These are phyloP conservation scores for Diutina mesorugosa DNA, from an alignment of 1,139 yeast species.

Conservation along the genomic window DNA sequence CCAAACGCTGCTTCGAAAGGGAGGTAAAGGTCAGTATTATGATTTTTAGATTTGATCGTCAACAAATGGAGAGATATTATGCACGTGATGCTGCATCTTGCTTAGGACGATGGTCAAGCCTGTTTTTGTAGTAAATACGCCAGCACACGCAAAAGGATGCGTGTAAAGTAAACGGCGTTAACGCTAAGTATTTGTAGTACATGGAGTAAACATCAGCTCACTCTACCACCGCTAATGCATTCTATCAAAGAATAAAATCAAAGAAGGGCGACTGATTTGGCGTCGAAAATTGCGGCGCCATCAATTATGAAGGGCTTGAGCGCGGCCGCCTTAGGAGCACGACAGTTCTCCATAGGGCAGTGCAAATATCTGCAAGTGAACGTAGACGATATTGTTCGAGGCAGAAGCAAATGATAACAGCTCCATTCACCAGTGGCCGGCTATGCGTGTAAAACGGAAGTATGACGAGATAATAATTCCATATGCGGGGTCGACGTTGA, in stretches of 20 bases:
- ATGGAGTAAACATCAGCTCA: neutral
- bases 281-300: too few species aligned
- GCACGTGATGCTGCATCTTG: neutral
- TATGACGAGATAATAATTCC: neutral
- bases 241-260: too few species aligned
- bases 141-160: neutral
- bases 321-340: too few species aligned
- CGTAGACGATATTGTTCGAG: neutral
- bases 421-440: neutral
- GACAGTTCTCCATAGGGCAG: neutral
- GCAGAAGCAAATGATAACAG: neutral
- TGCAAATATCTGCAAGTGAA: neutral
- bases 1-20: slow-evolving; percentile 5
- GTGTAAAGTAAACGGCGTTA: neutral
- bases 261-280: too few species aligned
- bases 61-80: too few species aligned
- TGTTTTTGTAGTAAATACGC: neutral
- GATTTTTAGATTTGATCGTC: neutral
- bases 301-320: too few species aligned
- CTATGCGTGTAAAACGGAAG: neutral
- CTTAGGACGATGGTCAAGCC: neutral
- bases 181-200: neutral
- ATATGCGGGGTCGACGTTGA: neutral
- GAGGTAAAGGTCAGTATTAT: neutral
- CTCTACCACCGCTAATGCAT: neutral